Evolutionary conservation across 176 grass and related monocot genomes (phyloP).

Genomic region (Bonia amplexicaulis): DNA sequence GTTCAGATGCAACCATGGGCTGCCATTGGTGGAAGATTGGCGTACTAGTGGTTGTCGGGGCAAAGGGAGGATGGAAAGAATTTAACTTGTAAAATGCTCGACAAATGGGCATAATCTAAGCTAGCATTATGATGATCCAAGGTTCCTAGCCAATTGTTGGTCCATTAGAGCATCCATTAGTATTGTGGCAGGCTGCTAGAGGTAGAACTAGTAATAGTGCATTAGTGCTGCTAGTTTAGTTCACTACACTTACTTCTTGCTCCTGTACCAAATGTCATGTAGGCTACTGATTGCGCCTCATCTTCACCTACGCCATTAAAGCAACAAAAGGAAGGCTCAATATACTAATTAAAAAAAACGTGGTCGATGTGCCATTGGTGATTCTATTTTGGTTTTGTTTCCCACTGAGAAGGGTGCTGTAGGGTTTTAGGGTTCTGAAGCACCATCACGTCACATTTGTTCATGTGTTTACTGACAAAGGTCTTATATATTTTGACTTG

Average conservation of each 20-base stretch:
- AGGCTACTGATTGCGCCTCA: slow-evolving; percentile 27
- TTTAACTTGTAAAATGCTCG: slow-evolving; percentile 6
- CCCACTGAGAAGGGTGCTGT: background rate
- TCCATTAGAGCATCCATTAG: background rate
- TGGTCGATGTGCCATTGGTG: slow-evolving; percentile 21
- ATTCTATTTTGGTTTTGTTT: background rate
- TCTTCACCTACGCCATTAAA: slow-evolving; percentile 23
- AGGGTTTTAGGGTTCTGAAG: background rate
- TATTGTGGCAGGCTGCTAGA: background rate
- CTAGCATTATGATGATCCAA: slow-evolving; percentile 15
- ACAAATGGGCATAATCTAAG: background rate
- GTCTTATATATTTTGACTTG: no score
- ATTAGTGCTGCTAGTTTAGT: background rate
- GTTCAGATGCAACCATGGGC: background rate
- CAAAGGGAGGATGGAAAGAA: background rate
- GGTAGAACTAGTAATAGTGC: background rate
- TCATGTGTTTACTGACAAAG: slow-evolving; percentile 23
- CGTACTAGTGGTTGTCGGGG: slow-evolving; percentile 17
- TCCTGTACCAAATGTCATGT: slow-evolving; percentile 34
- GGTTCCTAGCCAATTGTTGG: background rate
- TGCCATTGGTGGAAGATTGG: slow-evolving; percentile 18
- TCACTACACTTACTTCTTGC: background rate
- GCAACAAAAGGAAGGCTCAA: background rate
- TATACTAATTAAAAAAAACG: background rate
- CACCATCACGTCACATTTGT: slow-evolving; percentile 26